Conservation (phyloP, 108 stramenopile genomes). For the Chaetoceros tenuissimus region DNA sequence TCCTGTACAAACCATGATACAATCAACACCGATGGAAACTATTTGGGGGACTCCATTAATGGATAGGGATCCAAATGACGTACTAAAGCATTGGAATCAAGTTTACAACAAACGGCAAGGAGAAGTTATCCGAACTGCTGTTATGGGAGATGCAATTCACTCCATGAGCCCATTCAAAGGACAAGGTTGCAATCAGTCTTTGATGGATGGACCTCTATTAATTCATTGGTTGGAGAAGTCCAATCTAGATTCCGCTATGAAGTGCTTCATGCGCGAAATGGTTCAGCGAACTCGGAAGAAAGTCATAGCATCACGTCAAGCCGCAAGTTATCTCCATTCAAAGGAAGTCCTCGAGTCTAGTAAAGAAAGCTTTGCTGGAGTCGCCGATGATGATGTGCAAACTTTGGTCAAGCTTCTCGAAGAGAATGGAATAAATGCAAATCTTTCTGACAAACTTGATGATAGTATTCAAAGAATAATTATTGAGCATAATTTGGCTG, state of each 20-base stretch:
- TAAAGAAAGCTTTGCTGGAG: slow-evolving; percentile 41
- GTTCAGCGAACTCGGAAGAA: slow-evolving; percentile 51
- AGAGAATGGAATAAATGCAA: slow-evolving; percentile 34
- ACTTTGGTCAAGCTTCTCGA: slow-evolving; percentile 29
- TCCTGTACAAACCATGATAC: slow-evolving; percentile 62
- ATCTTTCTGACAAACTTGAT: slow-evolving; percentile 35
- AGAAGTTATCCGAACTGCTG: slow-evolving; percentile 33
- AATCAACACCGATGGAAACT: slow-evolving; percentile 43
- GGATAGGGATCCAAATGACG: slow-evolving; percentile 63
- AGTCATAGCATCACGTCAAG: slow-evolving; percentile 62
- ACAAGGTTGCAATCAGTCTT: slow-evolving; percentile 88
- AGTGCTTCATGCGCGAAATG: slow-evolving; percentile 64
- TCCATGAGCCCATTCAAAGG: slow-evolving; percentile 91
- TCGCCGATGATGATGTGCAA: slow-evolving; percentile 17
- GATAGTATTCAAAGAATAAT: slow-evolving; percentile 25
- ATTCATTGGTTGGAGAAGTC: slow-evolving; percentile 47
- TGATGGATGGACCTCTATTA: slow-evolving; percentile 76
- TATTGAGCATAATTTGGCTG: slow-evolving; percentile 25
- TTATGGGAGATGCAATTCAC: slow-evolving; percentile 86
- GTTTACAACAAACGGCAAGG: slow-evolving; percentile 11
- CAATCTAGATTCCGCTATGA: slow-evolving; percentile 45
- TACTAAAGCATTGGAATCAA: slow-evolving; percentile 25
- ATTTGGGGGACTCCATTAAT: slow-evolving; percentile 76
- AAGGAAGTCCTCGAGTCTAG: slow-evolving; percentile 17
- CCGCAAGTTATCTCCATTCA: slow-evolving; percentile 52